phyloP scores from a whole-genome alignment of 2,329 filamentous ascomycete species.

The Aspergillus fischeri region DNA sequence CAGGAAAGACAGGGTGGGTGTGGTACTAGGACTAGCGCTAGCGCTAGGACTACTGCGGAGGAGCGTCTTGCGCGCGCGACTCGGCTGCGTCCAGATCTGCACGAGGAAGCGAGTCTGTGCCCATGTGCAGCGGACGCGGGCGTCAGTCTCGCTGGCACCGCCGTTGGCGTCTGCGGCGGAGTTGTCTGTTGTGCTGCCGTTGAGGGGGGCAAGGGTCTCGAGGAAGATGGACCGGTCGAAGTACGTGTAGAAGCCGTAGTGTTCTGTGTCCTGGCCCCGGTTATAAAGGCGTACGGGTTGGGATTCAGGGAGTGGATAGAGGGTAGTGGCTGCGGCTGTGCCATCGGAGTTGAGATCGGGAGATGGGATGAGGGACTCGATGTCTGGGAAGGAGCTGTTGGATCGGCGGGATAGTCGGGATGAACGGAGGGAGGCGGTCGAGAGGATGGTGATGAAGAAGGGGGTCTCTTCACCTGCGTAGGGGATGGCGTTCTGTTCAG shows the following conservation, averaged over 20 bases:
- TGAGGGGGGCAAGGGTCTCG: slow-evolving; percentile 52
- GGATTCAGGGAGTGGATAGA: slow-evolving; percentile 63
- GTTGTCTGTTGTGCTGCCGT: slow-evolving; percentile 36
- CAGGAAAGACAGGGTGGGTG: slow-evolving; percentile 9
- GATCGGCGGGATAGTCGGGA: slow-evolving; percentile 35
- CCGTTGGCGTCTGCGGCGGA: slow-evolving; percentile 47
- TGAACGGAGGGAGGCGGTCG: slow-evolving; percentile 37
- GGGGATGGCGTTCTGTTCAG: slow-evolving; percentile 65
- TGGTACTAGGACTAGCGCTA: slow-evolving; percentile 6
- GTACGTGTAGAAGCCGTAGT: slow-evolving; percentile 93
- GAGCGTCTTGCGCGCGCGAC: slow-evolving; percentile 26
- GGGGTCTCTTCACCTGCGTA: slow-evolving; percentile 85
- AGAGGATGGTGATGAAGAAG: slow-evolving; percentile 75
- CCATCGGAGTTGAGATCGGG: slow-evolving; percentile 64
- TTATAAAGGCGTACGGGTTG: slow-evolving; percentile 86
- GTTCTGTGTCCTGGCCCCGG: slow-evolving; percentile 72
- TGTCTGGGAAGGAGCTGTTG: slow-evolving; percentile 37
- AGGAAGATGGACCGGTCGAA: slow-evolving; percentile 85
- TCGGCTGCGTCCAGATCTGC: slow-evolving; percentile 58
- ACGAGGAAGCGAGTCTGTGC: slow-evolving; percentile 58
- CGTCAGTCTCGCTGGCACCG: slow-evolving; percentile 44
- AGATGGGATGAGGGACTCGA: slow-evolving; percentile 57
- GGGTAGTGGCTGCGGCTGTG: slow-evolving; percentile 64
- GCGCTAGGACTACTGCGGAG: slow-evolving; percentile 12
- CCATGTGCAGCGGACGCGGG: slow-evolving; percentile 54